Base-by-base conservation (phyloP, 1,284 basidiomycete species). In the Trichosporon inkin region DNA sequence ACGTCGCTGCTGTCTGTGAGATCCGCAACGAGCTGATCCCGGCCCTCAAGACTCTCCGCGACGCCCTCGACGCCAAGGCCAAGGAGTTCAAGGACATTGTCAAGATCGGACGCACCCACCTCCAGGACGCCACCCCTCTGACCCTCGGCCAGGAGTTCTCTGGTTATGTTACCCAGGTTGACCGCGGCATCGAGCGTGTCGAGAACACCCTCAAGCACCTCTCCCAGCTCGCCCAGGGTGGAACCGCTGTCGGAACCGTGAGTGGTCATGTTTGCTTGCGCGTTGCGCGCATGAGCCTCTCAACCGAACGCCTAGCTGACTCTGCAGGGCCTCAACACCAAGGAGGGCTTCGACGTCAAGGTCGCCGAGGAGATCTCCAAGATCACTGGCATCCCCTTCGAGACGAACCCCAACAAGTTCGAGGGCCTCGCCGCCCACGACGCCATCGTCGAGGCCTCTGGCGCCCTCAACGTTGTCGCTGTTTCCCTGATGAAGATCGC, bases 361-460 rank as follows among this genome's bases (percentile, higher is more conserved):
- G 85, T 99, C 62, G 96, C 96, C 17, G 84, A 84, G 32, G 92
- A 97, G 79, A 90, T 99, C 70, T 88, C 92, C 66, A 90, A 89
- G 77, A 83, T 98, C 61, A 95, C 94, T 44, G 92, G 94, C 10
- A 81, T 92, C 57, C 81, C 88, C 63, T 99, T 99, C 80, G 84
- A 90, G 53, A 99, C 96, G 53, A 95, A 96, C 19, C 95, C 95
- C 20, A 99, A 99, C 85, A 99, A 99, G 90, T 99, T 99, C 69
- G 96, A 99, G 80, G 95, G 94, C 5, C 86, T 99, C 59, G 96
- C 96, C 32, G 83, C 90, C 17, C 96, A 99, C 78, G 96, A 99
- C 79, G 96, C 96, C 3, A 86, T 99, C 61, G 93, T 98, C 17
- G 96, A 99, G 81, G 88, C 93, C 11, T 94, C 95, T 61, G 96